Base-by-base conservation (phyloP, 495 filamentous ascomycete species). In the Trichocladium uniseriatum region DNA sequence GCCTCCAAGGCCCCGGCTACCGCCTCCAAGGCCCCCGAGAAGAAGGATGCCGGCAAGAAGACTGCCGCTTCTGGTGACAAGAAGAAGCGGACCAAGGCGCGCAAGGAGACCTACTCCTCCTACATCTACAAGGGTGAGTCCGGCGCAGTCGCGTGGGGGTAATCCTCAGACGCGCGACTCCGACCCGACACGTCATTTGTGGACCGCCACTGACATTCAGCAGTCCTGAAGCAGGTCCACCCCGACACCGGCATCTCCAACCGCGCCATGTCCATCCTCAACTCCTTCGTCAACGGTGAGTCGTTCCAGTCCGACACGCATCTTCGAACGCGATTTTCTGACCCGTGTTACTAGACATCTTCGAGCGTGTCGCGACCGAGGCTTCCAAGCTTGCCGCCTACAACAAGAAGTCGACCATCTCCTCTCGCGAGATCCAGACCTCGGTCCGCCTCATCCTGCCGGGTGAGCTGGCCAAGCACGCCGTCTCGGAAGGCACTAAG, bases 351-450 rank as follows among this genome's bases (percentile, higher is more conserved):
- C 21, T 53, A 96, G 90, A 98, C 65, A 98, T 98, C 69, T 98
- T 98, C 72, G 92, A 98, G 83, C 94, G 92, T 59, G 92, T 98
- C 59, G 92, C 92, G 42, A 97, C 92, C 47, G 92, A 98, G 72
- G 92, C 92, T 37, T 95, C 89, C 67, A 98, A 98, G 83, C 82
- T 98, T 40, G 92, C 92, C 58, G 94, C 92, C 45, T 98, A 98
- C 79, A 98, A 98, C 84, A 98, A 98, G 86, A 98, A 98, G 80
- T 96, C 91, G 38, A 98, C 92, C 72, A 98, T 98, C 77, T 97
- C 92, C 20, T 95, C 91, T 54, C 84, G 92, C 67, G 92, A 98
- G 76, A 98, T 98, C 67, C 92, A 98, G 81, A 98, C 92, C 59
- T 98, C 92, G 74, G 92, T 98, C 56, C 84, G 92, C 51, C 82